Evolutionary conservation across 75 land plant genomes (phyloP).

Genomic region (Pinus tabuliformis): DNA sequence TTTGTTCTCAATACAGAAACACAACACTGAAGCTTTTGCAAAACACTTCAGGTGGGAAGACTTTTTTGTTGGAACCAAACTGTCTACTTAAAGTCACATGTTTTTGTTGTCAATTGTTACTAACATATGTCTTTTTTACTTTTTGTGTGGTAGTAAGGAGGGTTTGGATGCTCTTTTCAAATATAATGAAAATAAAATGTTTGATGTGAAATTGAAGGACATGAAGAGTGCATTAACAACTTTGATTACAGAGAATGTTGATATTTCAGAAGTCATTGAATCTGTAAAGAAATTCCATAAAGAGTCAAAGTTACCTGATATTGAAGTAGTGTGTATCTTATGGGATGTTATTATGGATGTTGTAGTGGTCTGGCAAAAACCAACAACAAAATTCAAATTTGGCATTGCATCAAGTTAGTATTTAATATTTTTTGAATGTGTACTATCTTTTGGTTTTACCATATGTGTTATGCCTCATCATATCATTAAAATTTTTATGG

Average conservation of each 20-base stretch:
- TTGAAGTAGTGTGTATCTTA: conserved; percentile 83
- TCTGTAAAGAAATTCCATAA: conserved; percentile 46
- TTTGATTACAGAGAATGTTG: conserved; percentile 71
- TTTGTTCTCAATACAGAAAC: no score
- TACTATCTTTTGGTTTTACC: no score
- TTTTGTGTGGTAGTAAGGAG: conserved; percentile 55
- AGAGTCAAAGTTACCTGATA: conserved; percentile 82
- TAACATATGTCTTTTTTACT: not conserved
- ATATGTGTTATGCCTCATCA: no score
- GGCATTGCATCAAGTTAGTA: conserved; percentile 78
- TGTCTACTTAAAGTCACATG: no score
- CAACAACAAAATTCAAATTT: conserved; percentile 96
- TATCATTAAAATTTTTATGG: no score
- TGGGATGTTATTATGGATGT: conserved; percentile 98
- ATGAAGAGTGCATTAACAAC: conserved; percentile 71
- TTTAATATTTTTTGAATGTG: no score
- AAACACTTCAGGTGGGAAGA: conserved; percentile 34
- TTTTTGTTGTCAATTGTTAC: not conserved
- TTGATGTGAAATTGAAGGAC: conserved; percentile 92
- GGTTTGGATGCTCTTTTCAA: conserved; percentile 75
- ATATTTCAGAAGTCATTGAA: conserved; percentile 76
- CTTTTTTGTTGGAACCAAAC: not conserved
- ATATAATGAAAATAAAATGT: conserved; percentile 87
- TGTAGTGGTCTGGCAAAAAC: conserved; percentile 96
- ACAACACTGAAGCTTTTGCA: no score